These are phyloP conservation scores for Sugiyamaella japonica DNA, from an alignment of 1,139 yeast species.

Conservation along the genomic window DNA sequence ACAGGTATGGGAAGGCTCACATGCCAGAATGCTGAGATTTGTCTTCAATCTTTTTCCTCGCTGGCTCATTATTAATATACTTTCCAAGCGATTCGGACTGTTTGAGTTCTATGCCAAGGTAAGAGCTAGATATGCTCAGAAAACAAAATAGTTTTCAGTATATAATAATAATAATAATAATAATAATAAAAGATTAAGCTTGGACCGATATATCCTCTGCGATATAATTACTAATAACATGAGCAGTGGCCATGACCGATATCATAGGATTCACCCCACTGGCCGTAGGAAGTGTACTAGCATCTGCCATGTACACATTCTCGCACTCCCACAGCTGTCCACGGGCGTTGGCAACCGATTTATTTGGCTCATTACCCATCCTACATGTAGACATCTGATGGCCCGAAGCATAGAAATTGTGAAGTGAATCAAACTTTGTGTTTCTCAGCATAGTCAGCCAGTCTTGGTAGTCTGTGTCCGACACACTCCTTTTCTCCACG, in stretches of 20 bases:
- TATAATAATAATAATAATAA: not conserved
- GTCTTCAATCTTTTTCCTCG: slow-evolving; percentile 49
- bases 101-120: slow-evolving; percentile 22
- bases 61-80: slow-evolving; percentile 48
- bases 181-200: too few relatives aligned
- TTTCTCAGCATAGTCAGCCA: slow-evolving; percentile 47
- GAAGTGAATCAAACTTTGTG: slow-evolving; percentile 39
- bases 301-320: slow-evolving; percentile 57
- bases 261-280: slow-evolving; percentile 57
- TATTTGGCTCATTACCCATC: slow-evolving; percentile 47
- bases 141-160: not conserved
- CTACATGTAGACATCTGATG: slow-evolving; percentile 64
- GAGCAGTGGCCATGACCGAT: slow-evolving; percentile 36
- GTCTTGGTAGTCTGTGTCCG: slow-evolving; percentile 49
- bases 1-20: slow-evolving; percentile 57
- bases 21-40: slow-evolving; percentile 44
- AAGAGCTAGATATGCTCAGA: slow-evolving; percentile 9
- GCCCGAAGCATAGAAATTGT: slow-evolving; percentile 51
- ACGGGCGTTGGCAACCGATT: slow-evolving; percentile 47
- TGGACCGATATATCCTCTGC: slow-evolving; percentile 24
- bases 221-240: slow-evolving; percentile 33
- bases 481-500: slow-evolving; percentile 45
- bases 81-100: slow-evolving; percentile 54
- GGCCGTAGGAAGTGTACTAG: slow-evolving; percentile 59
- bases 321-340: slow-evolving; percentile 57